These are phyloP conservation scores for Emydomyces testavorans DNA, from an alignment of 2,329 filamentous ascomycete species.

Conservation along the genomic window DNA sequence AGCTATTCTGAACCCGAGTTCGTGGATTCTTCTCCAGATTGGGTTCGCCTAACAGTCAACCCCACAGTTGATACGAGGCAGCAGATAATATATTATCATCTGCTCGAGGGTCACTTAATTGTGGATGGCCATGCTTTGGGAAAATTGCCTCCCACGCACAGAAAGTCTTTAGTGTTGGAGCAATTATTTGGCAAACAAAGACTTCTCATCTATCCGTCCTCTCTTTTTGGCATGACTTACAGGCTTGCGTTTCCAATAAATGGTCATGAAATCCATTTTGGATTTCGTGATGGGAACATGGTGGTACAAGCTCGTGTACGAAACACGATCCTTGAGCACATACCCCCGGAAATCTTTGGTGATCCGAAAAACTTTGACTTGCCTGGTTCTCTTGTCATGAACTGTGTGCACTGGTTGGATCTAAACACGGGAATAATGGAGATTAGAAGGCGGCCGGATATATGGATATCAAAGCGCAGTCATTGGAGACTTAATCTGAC, in stretches of 20 bases:
- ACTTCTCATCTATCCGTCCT: constrained; percentile 17
- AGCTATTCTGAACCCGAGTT: background rate
- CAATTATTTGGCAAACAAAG: constrained; percentile 20
- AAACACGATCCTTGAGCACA: constrained; percentile 20
- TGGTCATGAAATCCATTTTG: constrained; percentile 21
- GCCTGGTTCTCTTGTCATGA: constrained; percentile 29
- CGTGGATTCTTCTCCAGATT: background rate
- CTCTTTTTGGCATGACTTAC: constrained; percentile 25
- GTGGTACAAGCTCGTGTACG: constrained; percentile 24
- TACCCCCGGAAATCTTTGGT: constrained; percentile 23
- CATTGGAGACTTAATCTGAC: constrained; percentile 25
- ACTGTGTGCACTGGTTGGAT: constrained; percentile 41
- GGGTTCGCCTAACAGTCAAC: constrained; percentile 1
- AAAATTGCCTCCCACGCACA: constrained; percentile 23
- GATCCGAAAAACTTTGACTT: constrained; percentile 19
- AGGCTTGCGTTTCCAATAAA: constrained; percentile 20
- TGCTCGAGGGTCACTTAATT: constrained; percentile 26
- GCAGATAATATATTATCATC: constrained; percentile 21
- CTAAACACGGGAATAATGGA: constrained; percentile 21
- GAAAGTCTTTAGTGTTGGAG: constrained; percentile 18
- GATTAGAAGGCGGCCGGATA: constrained; percentile 21
- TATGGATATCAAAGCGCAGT: constrained; percentile 21
- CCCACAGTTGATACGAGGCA: background rate
- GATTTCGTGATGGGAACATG: constrained; percentile 21
- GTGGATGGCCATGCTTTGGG: constrained; percentile 25